phyloP scores from a whole-genome alignment of 345 rosid genomes.

The Eucalyptus brandiana region DNA sequence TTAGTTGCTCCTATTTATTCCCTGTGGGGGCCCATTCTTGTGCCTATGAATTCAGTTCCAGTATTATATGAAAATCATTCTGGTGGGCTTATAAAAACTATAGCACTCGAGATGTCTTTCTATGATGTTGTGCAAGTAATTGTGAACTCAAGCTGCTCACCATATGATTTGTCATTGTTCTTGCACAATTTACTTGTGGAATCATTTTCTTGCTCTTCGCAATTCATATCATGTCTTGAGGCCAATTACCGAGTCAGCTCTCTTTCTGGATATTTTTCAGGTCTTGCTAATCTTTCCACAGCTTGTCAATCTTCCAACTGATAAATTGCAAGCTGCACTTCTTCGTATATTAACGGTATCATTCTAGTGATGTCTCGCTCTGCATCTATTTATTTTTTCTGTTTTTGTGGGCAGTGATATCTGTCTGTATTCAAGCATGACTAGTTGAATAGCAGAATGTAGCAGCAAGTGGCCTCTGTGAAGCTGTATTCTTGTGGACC shows the following conservation, averaged over 20 bases:
- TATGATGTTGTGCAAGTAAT: not conserved
- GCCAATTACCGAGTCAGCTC: not conserved
- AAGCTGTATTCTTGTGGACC: not conserved
- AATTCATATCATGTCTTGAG: not conserved
- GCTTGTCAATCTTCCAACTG: slow-evolving; percentile 72
- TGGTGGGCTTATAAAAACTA: not conserved
- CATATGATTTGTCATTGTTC: not conserved
- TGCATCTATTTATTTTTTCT: not conserved
- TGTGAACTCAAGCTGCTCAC: not conserved
- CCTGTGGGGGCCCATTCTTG: not conserved
- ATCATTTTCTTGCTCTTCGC: not conserved
- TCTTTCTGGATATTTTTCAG: slow-evolving; percentile 2
- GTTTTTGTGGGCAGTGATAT: not conserved
- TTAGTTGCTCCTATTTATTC: not conserved
- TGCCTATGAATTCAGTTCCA: not conserved
- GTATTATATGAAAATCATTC: not conserved
- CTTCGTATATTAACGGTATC: slow-evolving; percentile 69
- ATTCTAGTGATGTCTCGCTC: not conserved
- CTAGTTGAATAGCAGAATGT: not conserved
- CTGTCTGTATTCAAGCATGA: not conserved
- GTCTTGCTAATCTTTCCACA: slow-evolving; percentile 55
- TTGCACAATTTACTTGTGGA: not conserved
- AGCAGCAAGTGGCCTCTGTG: not conserved
- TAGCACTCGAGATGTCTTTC: not conserved
- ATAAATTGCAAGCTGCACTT: slow-evolving; percentile 77